Percentiles rank a stretch among this genome's conserved stretches.
These are phyloP conservation scores for Citrus cavaleriei DNA, from an alignment of 345 rosid species.

Conservation along the genomic window DNA sequence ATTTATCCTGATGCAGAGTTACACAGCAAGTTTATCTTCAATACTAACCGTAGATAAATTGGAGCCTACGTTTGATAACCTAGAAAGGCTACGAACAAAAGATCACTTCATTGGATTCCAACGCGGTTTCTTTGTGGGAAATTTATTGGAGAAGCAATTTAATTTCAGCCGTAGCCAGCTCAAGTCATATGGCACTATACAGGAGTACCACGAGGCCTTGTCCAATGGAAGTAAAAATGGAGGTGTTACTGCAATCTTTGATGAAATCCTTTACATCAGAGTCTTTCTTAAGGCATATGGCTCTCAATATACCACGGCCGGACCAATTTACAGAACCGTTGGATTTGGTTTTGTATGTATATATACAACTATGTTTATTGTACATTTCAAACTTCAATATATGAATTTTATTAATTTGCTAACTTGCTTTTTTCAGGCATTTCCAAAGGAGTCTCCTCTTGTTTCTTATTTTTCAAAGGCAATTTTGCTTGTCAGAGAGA, in stretches of 20 bases:
- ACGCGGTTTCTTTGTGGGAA: neutral
- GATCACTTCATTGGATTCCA: slow-evolving; percentile 12
- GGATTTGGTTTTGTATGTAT: slow-evolving; percentile 28
- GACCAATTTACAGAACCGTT: slow-evolving; percentile 9
- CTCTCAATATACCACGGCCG: slow-evolving; percentile 1
- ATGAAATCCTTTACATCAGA: slow-evolving; percentile 15
- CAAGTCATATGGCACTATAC: neutral
- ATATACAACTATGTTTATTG: neutral
- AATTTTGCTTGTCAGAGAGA: slow-evolving; percentile 16
- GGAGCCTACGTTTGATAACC: slow-evolving; percentile 6
- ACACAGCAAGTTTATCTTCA: slow-evolving; percentile 23
- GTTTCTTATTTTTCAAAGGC: slow-evolving; percentile 23
- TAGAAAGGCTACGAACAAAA: neutral
- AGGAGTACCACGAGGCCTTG: neutral
- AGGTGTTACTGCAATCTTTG: slow-evolving; percentile 16
- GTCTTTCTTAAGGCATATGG: slow-evolving; percentile 5
- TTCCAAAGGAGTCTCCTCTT: slow-evolving; percentile 18
- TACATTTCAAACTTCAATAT: neutral
- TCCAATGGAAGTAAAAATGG: slow-evolving; percentile 8
- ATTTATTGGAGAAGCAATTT: neutral
- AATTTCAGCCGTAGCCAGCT: neutral
- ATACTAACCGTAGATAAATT: slow-evolving; percentile 17
- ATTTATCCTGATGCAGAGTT: slow-evolving; percentile 24
- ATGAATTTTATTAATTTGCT: neutral
- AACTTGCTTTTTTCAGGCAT: slow-evolving; percentile 9